These are phyloP conservation scores for Penicillium sp. DNA, from an alignment of 2,329 filamentous ascomycete species.

Conservation along the genomic window DNA sequence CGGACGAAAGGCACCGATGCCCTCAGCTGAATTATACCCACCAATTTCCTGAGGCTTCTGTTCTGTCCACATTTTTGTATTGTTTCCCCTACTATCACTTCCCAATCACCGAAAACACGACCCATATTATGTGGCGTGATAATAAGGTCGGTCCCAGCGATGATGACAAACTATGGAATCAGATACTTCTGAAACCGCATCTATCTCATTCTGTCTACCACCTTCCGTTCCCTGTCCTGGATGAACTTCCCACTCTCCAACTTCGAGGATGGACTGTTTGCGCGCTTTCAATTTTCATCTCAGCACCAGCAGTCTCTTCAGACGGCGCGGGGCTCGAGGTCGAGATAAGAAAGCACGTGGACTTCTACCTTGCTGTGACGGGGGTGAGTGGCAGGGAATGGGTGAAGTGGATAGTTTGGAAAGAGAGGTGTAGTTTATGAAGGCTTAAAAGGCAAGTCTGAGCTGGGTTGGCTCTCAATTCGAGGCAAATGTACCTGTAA, in stretches of 20 bases:
- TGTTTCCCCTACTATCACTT: not conserved
- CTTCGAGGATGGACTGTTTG: not conserved
- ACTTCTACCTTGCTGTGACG: not conserved
- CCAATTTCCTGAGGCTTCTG: not conserved
- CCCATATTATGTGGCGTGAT: not conserved
- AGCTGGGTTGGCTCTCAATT: conserved; percentile 17
- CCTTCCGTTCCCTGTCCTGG: not conserved
- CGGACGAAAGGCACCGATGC: conserved; percentile 68
- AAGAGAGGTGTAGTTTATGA: conserved; percentile 22
- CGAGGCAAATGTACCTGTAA: not conserved
- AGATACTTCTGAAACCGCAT: conserved; percentile 45
- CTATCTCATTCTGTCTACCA: not conserved
- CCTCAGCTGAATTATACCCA: conserved; percentile 27
- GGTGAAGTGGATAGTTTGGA: not conserved
- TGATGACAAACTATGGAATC: conserved; percentile 43
- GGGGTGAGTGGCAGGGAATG: not conserved
- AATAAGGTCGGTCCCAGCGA: conserved; percentile 24
- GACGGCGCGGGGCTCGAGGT: conserved; percentile 20
- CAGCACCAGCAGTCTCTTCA: conserved; percentile 22
- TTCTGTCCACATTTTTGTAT: not conserved
- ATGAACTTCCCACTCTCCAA: not conserved
- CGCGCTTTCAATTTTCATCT: conserved; percentile 2
- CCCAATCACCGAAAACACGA: not conserved
- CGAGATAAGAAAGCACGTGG: not conserved
- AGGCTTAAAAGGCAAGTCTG: conserved; percentile 33